Evolutionary conservation across 352 stramenopile genomes (phyloP).

Genomic region (Halophytophthora batemanensis): DNA sequence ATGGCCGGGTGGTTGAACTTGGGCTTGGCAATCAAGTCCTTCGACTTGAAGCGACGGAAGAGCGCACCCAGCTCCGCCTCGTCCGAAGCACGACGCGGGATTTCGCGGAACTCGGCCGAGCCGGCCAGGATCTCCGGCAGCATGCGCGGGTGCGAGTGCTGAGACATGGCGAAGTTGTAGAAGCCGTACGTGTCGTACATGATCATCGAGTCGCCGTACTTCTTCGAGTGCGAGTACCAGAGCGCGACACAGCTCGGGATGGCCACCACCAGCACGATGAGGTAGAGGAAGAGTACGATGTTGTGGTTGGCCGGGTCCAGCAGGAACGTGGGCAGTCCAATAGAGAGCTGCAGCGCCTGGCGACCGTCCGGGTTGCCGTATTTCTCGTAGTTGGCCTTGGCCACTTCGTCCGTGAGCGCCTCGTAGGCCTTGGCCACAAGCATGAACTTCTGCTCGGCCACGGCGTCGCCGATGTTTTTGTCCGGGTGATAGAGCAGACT

Average conservation of each 20-base stretch:
- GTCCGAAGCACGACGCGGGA: slow-evolving; percentile 61
- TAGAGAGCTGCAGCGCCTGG: slow-evolving; percentile 94
- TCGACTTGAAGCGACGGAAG: slow-evolving; percentile 77
- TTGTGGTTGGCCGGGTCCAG: slow-evolving; percentile 98
- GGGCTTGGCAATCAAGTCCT: slow-evolving; percentile 78
- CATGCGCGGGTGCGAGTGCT: slow-evolving; percentile 93
- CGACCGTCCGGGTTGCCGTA: slow-evolving; percentile 98
- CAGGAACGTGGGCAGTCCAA: slow-evolving; percentile 97
- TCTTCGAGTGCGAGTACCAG: slow-evolving; percentile 97
- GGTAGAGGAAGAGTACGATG: slow-evolving; percentile 97
- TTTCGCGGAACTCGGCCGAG: slow-evolving; percentile 88
- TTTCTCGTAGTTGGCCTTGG: slow-evolving; percentile 98
- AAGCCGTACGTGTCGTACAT: slow-evolving; percentile 99
- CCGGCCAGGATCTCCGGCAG: slow-evolving; percentile 94
- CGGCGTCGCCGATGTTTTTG: slow-evolving; percentile 97
- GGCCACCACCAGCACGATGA: slow-evolving; percentile 97
- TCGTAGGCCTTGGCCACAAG: slow-evolving; percentile 95
- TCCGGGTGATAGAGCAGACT: slow-evolving; percentile 92
- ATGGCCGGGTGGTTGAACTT: slow-evolving; percentile 86
- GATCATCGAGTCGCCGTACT: slow-evolving; percentile 99
- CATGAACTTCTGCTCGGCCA: slow-evolving; percentile 98
- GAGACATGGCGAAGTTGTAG: slow-evolving; percentile 96
- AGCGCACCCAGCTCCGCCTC: slow-evolving; percentile 61
- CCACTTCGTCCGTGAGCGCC: slow-evolving; percentile 94
- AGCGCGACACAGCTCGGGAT: slow-evolving; percentile 94